Percentiles rank a stretch among this genome's conserved stretches.
Conservation (phyloP, 2,329 filamentous ascomycete genomes). For the Colletotrichum aenigma region DNA sequence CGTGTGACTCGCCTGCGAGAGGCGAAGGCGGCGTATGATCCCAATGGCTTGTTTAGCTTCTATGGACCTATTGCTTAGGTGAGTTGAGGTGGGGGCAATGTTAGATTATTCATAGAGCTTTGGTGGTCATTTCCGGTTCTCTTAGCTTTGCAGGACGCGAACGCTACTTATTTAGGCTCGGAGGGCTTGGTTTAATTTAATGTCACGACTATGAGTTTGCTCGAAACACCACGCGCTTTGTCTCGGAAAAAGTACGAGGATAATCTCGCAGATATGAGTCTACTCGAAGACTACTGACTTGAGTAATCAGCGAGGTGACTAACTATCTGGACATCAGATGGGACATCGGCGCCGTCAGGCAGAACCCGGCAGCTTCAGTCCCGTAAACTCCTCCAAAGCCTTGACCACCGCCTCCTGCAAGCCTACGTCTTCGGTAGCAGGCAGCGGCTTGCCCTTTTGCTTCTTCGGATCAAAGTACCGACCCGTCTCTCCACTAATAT, state of each 20-base stretch:
- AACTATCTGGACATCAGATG: neutral
- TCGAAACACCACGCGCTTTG: neutral
- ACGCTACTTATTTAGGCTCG: neutral
- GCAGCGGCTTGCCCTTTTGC: slow-evolving; percentile 16
- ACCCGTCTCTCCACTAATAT: slow-evolving; percentile 16
- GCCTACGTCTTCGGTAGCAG: slow-evolving; percentile 4
- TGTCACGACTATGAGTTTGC: neutral
- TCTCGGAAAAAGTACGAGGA: neutral
- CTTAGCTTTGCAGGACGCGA: neutral
- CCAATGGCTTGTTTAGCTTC: slow-evolving; percentile 44
- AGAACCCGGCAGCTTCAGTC: slow-evolving; percentile 11
- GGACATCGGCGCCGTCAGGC: neutral
- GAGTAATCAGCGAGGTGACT: neutral
- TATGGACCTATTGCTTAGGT: slow-evolving; percentile 39
- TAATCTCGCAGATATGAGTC: neutral
- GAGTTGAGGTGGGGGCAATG: neutral
- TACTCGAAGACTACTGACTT: neutral
- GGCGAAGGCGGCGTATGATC: slow-evolving; percentile 55
- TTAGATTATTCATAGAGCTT: neutral
- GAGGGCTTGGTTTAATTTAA: neutral
- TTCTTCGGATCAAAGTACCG: slow-evolving; percentile 24
- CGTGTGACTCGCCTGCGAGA: slow-evolving; percentile 46
- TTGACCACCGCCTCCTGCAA: slow-evolving; percentile 22
- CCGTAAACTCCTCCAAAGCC: slow-evolving; percentile 20
- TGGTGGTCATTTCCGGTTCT: neutral